Percentiles rank a stretch among this genome's conserved stretches.
Evolutionary conservation across 2,329 filamentous ascomycete species (phyloP).

Genomic region (Diaporthe batatas): DNA sequence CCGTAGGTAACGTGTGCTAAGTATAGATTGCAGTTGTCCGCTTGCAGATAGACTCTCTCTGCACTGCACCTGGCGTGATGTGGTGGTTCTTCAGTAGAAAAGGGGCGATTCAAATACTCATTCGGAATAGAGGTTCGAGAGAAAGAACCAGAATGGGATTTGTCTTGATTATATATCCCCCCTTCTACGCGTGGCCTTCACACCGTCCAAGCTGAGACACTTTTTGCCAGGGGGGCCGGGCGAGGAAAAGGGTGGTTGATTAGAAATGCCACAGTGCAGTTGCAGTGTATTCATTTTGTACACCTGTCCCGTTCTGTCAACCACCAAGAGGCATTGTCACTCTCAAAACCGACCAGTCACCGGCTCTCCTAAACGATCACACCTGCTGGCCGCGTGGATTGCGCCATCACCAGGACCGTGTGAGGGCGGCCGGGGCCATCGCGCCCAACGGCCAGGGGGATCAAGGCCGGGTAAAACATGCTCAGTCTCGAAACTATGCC

Average conservation of each 20-base stretch:
- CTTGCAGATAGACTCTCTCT: neutral
- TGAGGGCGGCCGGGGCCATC: neutral
- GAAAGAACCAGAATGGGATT: neutral
- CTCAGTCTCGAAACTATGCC: conserved; percentile 33
- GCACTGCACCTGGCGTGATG: no score
- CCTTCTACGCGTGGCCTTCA: neutral
- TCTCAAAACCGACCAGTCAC: conserved; percentile 9
- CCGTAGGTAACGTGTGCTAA: no score
- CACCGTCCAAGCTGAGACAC: conserved; percentile 27
- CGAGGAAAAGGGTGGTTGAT: conserved; percentile 5
- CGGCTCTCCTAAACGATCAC: neutral
- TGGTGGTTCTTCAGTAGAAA: neutral
- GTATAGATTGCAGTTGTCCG: neutral
- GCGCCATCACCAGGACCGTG: conserved; percentile 19
- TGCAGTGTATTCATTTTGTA: conserved; percentile 5
- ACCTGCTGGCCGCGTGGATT: conserved; percentile 20
- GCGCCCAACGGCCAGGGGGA: conserved; percentile 9
- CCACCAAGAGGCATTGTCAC: conserved; percentile 2
- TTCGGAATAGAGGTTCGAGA: neutral
- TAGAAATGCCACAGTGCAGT: conserved; percentile 25
- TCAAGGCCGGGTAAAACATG: conserved; percentile 37
- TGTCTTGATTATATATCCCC: conserved; percentile 6
- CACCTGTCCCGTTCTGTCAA: conserved; percentile 18
- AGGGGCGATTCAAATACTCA: neutral
- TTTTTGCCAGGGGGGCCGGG: neutral